These are phyloP conservation scores for Lasiodiplodia gonubiensis DNA, from an alignment of 2,329 filamentous ascomycete species.

Conservation along the genomic window DNA sequence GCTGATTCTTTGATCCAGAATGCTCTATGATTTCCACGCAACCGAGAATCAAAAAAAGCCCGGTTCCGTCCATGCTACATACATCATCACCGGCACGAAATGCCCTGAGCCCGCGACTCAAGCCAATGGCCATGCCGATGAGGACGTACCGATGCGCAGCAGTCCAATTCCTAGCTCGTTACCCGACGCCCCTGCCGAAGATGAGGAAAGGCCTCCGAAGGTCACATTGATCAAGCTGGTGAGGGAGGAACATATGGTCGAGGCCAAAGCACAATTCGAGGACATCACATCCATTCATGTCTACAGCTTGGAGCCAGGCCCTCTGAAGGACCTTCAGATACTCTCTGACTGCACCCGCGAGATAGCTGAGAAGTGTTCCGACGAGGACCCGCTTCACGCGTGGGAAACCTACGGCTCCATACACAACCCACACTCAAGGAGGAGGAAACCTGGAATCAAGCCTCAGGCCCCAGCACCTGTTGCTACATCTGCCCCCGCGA, in stretches of 20 bases:
- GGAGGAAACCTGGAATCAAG: conserved; percentile 48
- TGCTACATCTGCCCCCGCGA: conserved; percentile 33
- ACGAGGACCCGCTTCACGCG: conserved; percentile 64
- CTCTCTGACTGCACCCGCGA: conserved; percentile 73
- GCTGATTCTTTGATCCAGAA: conserved; percentile 58
- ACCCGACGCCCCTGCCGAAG: conserved; percentile 46
- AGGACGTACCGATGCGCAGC: conserved; percentile 70
- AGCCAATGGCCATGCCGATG: conserved; percentile 60
- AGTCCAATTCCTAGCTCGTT: conserved; percentile 70
- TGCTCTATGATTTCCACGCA: conserved; percentile 84
- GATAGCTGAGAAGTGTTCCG: conserved; percentile 59
- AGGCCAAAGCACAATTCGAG: conserved; percentile 70
- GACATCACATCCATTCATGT: conserved; percentile 81
- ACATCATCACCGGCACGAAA: conserved; percentile 77
- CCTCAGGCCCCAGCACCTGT: conserved; percentile 35
- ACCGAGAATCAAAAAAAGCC: conserved; percentile 77
- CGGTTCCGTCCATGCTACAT: conserved; percentile 86
- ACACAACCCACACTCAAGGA: conserved; percentile 70
- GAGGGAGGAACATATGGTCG: conserved; percentile 74
- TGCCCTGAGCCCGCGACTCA: conserved; percentile 40
- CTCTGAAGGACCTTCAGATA: conserved; percentile 66
- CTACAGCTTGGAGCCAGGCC: conserved; percentile 79
- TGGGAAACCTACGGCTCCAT: conserved; percentile 75
- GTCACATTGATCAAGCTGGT: conserved; percentile 69
- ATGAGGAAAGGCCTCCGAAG: conserved; percentile 54